phyloP scores from a whole-genome alignment of 2,329 filamentous ascomycete species.

The Alternaria dauci region DNA sequence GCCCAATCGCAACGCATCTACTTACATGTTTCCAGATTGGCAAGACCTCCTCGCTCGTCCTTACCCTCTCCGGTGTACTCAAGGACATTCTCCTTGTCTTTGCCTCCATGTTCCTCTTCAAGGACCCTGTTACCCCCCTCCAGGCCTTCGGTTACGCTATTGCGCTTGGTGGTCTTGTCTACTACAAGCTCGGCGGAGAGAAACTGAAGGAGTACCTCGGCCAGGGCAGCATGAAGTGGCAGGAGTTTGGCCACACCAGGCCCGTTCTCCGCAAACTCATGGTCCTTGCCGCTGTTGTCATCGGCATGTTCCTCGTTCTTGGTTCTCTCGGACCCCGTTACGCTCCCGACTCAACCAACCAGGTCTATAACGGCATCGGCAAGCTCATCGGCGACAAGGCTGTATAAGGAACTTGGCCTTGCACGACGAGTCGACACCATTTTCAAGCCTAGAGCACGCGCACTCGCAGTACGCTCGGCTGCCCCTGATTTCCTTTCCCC shows the following conservation, averaged over 20 bases:
- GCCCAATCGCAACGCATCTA: conserved; percentile 13
- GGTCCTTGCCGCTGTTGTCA: conserved; percentile 69
- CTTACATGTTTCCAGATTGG: conserved; percentile 68
- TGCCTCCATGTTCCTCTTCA: conserved; percentile 83
- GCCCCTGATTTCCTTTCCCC: conserved; percentile 28
- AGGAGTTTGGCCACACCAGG: conserved; percentile 80
- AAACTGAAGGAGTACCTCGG: conserved; percentile 81
- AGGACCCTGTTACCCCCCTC: conserved; percentile 74
- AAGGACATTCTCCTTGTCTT: conserved; percentile 86
- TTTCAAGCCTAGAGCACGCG: background rate
- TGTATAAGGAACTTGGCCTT: conserved; percentile 17
- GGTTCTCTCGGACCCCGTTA: conserved; percentile 56
- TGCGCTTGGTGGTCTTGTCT: conserved; percentile 78
- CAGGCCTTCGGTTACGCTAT: conserved; percentile 88
- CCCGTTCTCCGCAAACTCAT: conserved; percentile 81
- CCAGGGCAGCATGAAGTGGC: conserved; percentile 79
- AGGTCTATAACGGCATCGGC: conserved; percentile 46
- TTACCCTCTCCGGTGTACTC: conserved; percentile 86
- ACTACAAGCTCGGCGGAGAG: conserved; percentile 86
- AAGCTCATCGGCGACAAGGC: conserved; percentile 46
- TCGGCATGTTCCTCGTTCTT: conserved; percentile 75
- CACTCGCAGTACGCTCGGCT: background rate
- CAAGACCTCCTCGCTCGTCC: conserved; percentile 84
- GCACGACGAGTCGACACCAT: background rate
- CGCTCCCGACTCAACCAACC: conserved; percentile 48